Evolutionary conservation across 352 stramenopile species (phyloP), one percentile per base, ranked within the genome.

Genomic region (Pythium sukuiense): DNA sequence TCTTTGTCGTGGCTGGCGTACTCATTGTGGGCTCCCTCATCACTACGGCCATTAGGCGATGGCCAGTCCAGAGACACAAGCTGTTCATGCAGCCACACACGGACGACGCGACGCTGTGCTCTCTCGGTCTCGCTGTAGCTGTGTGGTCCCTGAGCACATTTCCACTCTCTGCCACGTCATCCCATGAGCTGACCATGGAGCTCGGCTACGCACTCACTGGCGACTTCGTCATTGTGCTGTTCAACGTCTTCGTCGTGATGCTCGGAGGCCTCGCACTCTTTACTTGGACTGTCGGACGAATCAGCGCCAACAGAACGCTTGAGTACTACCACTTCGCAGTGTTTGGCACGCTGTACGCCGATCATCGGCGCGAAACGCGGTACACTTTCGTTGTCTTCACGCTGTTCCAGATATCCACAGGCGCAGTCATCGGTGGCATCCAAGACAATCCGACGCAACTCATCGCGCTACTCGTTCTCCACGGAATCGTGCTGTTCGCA

Each of bases 161-260:
- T 52, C 85, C 85, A 18, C 70, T 93, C 18, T 67, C 76, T 20
- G 67, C 80, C 3, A 80, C 85, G 26, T 81, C 76, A 43, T 80
- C 74, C 59, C 89, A 85, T 57, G 84, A 89, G 55, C 55, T 89
- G 13, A 70, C 74, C 26, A 93, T 91, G 83, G 67, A 89, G 69
- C 69, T 87, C n/a, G 67, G 67, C 33, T 88, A 85, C 55, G 61
- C 69, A 26, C 68, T 86, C 30, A 84, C 67, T 16, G 59, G 73
- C 32, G 67, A 74, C 55, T 52, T 87, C 27, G 63, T 73, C 58
- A 69, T 91, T 32, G 78, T 82, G 3, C 53, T 90, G 27, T 70
- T 78, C 50, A 76, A 76, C 9, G 55, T 92, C 27, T 72, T 82
- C 61, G 59, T 76, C 1, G 72, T 90, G 6, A 69, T 86, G 46